Percentiles rank a stretch among this genome's conserved stretches.
Evolutionary conservation across 352 stramenopile genomes (phyloP).

Genomic region (Globisporangium parvum): DNA sequence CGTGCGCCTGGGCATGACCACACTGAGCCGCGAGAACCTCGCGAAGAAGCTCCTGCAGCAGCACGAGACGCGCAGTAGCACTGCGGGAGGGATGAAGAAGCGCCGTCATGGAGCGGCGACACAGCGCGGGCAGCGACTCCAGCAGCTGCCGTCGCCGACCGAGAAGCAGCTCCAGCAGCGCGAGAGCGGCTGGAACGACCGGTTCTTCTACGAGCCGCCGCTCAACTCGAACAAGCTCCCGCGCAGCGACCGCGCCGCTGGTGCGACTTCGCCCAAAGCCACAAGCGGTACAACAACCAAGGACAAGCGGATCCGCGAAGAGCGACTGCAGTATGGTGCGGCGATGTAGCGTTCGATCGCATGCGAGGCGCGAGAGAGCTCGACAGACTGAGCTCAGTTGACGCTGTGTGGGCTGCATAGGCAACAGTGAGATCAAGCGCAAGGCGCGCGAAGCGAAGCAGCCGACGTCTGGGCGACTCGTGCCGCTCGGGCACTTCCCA

Average conservation of each 20-base stretch:
- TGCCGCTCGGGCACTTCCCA: constrained; percentile 27
- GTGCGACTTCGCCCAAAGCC: constrained; percentile 7
- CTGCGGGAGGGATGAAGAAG: constrained; percentile 5
- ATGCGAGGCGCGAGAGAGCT: background rate
- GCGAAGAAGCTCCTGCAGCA: constrained; percentile 43
- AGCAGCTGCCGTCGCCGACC: constrained; percentile 32
- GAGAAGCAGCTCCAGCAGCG: constrained; percentile 50
- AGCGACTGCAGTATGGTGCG: constrained; percentile 52
- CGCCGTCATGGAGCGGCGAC: constrained; percentile 10
- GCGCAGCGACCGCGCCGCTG: constrained; percentile 16
- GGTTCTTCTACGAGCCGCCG: constrained; percentile 52
- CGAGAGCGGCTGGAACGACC: constrained; percentile 72
- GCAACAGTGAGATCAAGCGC: constrained; percentile 19
- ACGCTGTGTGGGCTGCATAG: constrained; percentile 8
- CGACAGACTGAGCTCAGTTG: background rate
- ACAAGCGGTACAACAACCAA: constrained; percentile 17
- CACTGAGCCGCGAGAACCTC: constrained; percentile 30
- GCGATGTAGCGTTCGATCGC: background rate
- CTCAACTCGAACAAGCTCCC: constrained; percentile 39
- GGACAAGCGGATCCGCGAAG: constrained; percentile 45
- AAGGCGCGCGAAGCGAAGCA: constrained; percentile 11
- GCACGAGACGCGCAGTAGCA: constrained; percentile 2
- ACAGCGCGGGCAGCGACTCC: constrained; percentile 26
- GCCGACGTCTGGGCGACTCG: constrained; percentile 13
- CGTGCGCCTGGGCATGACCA: background rate